Percentiles rank a stretch among this genome's conserved stretches.
phyloP scores from a whole-genome alignment of 2,329 filamentous ascomycete species.

The Monilinia fructigena region DNA sequence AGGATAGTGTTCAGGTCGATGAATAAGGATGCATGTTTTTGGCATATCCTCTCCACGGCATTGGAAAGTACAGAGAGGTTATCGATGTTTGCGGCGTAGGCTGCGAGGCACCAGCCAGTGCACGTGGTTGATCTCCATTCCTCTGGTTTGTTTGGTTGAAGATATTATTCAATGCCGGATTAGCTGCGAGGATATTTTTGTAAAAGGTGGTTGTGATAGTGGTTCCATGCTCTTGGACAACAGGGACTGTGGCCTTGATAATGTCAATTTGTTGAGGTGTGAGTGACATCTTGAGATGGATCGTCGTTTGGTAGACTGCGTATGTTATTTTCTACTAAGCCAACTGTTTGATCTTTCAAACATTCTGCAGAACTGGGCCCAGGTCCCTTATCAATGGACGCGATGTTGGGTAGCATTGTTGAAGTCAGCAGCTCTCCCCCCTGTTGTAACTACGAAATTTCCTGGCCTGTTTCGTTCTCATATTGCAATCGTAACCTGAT shows the following conservation, averaged over 20 bases:
- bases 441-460: not conserved
- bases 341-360: not conserved
- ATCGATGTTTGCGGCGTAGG: conserved; percentile 72
- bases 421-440: not conserved
- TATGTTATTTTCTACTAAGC: too few species aligned
- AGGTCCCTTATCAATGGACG: not conserved
- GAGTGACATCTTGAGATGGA: conserved; percentile 45
- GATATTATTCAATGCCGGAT: conserved; percentile 65
- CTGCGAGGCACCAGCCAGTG: conserved; percentile 68
- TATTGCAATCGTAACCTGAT: not conserved
- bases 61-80: conserved; percentile 59
- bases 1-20: conserved; percentile 67
- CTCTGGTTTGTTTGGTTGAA: conserved; percentile 71
- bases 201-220: conserved; percentile 74
- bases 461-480: conserved; percentile 1
- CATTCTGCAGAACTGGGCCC: not conserved
- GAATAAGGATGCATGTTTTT: conserved; percentile 73
- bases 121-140: conserved; percentile 66
- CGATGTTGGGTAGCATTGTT: not conserved
- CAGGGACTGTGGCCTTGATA: conserved; percentile 75
- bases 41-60: conserved; percentile 65
- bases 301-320: not conserved
- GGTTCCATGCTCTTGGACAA: conserved; percentile 66
- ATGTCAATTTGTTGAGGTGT: conserved; percentile 64
- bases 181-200: conserved; percentile 60